Evolutionary conservation across 495 filamentous ascomycete genomes (phyloP), one percentile per base, ranked within the genome.

Genomic region (Penicillium argentinense): DNA sequence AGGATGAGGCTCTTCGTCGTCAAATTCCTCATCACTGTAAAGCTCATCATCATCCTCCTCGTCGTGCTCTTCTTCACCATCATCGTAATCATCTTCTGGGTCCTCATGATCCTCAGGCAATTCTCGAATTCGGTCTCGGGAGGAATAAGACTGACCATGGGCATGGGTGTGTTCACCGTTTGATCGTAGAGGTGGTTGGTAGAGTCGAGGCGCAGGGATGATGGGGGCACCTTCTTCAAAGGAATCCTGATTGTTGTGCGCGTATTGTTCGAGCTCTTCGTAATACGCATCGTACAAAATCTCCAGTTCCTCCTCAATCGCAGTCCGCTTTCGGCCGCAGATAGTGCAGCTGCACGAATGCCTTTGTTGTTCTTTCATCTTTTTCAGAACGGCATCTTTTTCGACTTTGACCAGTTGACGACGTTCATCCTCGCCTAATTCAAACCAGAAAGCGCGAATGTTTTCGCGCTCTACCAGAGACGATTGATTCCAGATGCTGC

Each of bases 301-400:
- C 64, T 99, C 93, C 9, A 99, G 74, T 66, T 99, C 95, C 67
- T 99, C 93, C 67, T 99, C 93, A 57, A 99, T 99, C 7, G 93
- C 93, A 6, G 88, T 96, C 34, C 93, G 82, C 69, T 97, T 99
- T 52, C 93, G 82, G 39, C 93, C 93, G 72, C 93, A 99, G 28
- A 97, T 91, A 5, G 88, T 95, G 59, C 93, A 99, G 60, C 91
- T 96, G 71, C 93, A 99, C 3, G 93, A 97, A 62, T 97, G 93
- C 68, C 97, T 97, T 66, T 99, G 93, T 69, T 99, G 93, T 66
- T 99, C 95, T 72, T 99, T 98, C 93, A 99, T 99, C 72, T 99
- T 99, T 54, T 88, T 88, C 41, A 99, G 69, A 1, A 99, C 93
- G 5, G 95, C 93, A 69, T 97, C 91, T 63, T 99, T 99, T 69